These are phyloP conservation scores for Cryomyces minteri DNA, from an alignment of 495 filamentous ascomycete species.

Conservation along the genomic window DNA sequence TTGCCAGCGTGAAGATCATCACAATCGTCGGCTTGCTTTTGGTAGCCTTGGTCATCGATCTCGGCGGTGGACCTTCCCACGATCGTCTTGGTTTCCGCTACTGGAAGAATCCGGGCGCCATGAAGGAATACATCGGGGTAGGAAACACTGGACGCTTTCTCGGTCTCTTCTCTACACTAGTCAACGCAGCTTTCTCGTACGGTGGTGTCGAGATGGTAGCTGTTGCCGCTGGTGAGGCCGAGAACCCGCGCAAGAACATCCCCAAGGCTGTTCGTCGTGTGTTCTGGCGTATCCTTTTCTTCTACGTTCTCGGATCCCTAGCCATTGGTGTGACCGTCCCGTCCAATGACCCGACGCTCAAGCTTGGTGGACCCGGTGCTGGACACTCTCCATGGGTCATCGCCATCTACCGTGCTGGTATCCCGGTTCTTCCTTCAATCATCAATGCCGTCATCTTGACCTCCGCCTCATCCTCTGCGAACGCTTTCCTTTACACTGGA, in stretches of 20 bases:
- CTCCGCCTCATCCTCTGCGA: slow-evolving; percentile 49
- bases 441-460: slow-evolving; percentile 62
- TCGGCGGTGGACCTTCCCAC: slow-evolving; percentile 39
- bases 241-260: slow-evolving; percentile 57
- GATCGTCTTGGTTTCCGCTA: slow-evolving; percentile 38
- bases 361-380: slow-evolving; percentile 34
- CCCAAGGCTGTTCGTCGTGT: slow-evolving; percentile 62
- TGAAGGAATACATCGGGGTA: slow-evolving; percentile 28
- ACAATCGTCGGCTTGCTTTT: slow-evolving; percentile 24
- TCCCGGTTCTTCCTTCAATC: slow-evolving; percentile 46
- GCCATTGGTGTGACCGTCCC: slow-evolving; percentile 38
- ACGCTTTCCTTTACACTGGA: slow-evolving; percentile 69
- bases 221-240: slow-evolving; percentile 64
- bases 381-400: slow-evolving; percentile 50
- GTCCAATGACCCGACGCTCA: slow-evolving; percentile 31
- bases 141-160: slow-evolving; percentile 30
- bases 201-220: slow-evolving; percentile 50
- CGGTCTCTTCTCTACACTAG: slow-evolving; percentile 18
- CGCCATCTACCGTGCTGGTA: slow-evolving; percentile 40
- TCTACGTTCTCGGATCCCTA: slow-evolving; percentile 44
- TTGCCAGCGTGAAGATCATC: slow-evolving; percentile 26
- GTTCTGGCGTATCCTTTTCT: slow-evolving; percentile 74
- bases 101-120: slow-evolving; percentile 52
- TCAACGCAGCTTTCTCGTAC: slow-evolving; percentile 26
- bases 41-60: slow-evolving; percentile 37